Base-by-base conservation (phyloP, 2,329 filamentous ascomycete species). In the Phyllosticta ampelicida region DNA sequence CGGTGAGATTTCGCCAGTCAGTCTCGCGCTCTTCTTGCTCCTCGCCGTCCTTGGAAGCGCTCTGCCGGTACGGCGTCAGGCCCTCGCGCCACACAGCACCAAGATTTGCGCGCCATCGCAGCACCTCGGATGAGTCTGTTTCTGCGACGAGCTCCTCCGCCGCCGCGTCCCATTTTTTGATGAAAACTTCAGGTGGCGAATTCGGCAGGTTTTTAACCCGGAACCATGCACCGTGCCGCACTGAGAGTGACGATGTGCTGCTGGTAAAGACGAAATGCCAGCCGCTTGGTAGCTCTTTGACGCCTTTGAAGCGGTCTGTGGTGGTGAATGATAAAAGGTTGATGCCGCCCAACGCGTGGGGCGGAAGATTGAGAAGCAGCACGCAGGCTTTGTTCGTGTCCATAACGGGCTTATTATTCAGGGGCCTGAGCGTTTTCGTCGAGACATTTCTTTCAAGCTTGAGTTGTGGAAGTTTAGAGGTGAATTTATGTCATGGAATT, bases 161-260 rank as follows among this genome's bases (percentile, higher is more conserved):
- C 6, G 69, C 69, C 1, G 69, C 60, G 56, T 78, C 72, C 83
- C 83, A 86, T 71, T 76, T 79, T 67, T 81, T 78, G 50, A 85
- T 71, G 56, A 83, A 75, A 2, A 82, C 72, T 51, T 76, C 68
- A 2, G 65, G 63, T 19, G 70, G 68, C 18, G 65, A 65, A 48
- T 63, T 61, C 44, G 49, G 49, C 49, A 70, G 67, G 26, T 74
- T 72, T 20, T 72, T 71, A 20, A 84, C 73, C 53, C 77, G 74
- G 65, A 85, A 80, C 83, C 83, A 86, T 30, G 78, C 74, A 9
- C 83, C 83, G 59, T 81, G 78, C n/a, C 83, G 77, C 26, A 85
- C 73, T 0, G 83, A 84, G 13, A 84, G 74, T 2, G 78, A 79
- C 54, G 77, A 75, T 58, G 80, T 82, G 19, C 79, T 77, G 21